Evolutionary conservation across 2,329 filamentous ascomycete genomes (phyloP), one percentile per base, ranked within the genome.

Genomic region (Macroventuria anomochaeta): DNA sequence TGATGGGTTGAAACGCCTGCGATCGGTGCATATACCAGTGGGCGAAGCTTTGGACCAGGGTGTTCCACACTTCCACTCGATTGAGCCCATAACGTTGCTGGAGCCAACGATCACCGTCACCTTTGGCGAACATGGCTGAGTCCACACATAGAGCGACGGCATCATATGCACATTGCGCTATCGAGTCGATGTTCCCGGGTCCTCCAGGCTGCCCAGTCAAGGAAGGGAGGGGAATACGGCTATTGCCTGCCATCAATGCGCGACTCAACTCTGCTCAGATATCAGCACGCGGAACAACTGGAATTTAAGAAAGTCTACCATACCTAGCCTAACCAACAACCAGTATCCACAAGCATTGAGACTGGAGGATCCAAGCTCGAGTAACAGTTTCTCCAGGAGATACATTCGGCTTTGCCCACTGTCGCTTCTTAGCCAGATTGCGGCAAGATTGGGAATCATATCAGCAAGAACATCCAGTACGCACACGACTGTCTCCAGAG

Each of bases 1-100:
- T 60, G 3, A 76, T 64, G 0, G 74, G 59, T 28, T 70, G 69
- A 20, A 67, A 64, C 4, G 61, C 61, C 13, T 56, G 48, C 1
- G 64, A 55, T 15, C 67, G 57, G 25, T 59, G 44, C 21, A 43
- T 62, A 32, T 63, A 70, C 64, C 64, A 68, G 7, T 59, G 23
- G 1, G 62, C 51, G 17, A 65, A 59, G 1, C 50, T 42, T 31
- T 55, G 54, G 20, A 64, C 48, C 6, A 65, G 46, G 6, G 43
- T 57, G 21, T 57, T 57, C 67, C 65, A 70, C 10, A 58, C 46
- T 12, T 64, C 58, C 4, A 67, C 52, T 2, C 62, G 61, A 29
- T 59, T 63, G 13, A 51, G 38, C 1, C 60, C 63, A 40, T 65
- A 61, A 2, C 61, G 61, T n/a, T 57, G 54, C 42, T 63, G 57